phyloP scores from a whole-genome alignment of 495 filamentous ascomycete genomes.

The Cercophora samala region DNA sequence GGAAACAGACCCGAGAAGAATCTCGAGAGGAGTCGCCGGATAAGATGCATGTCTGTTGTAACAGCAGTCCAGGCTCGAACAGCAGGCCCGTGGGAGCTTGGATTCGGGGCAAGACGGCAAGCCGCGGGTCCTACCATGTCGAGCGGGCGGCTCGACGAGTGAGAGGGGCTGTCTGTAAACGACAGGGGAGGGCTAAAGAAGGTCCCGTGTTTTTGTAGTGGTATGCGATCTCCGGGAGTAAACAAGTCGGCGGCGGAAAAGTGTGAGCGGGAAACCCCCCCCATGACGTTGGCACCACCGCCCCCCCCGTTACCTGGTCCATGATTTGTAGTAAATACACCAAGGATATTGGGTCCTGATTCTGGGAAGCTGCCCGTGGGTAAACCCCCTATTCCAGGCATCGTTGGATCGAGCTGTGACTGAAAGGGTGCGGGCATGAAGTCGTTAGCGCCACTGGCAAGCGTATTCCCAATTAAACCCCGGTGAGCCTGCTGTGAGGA shows the following conservation, averaged over 20 bases:
- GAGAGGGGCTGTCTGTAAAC: neutral
- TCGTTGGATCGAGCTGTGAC: neutral
- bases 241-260: neutral
- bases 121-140: neutral
- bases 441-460: neutral
- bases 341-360: neutral
- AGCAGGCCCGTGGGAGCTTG: constrained; percentile 2
- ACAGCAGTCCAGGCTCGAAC: constrained; percentile 27
- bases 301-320: neutral
- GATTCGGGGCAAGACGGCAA: neutral
- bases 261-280: neutral
- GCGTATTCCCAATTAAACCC: neutral
- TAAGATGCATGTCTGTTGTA: constrained; percentile 22
- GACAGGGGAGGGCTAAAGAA: neutral
- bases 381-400: neutral
- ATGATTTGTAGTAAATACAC: neutral
- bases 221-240: neutral
- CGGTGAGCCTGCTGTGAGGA: neutral
- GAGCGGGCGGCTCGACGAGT: neutral
- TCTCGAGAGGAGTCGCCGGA: constrained; percentile 22
- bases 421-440: neutral
- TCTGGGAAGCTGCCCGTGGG: neutral
- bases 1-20: constrained; percentile 25
- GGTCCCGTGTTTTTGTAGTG: neutral
- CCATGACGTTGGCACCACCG: neutral